These are phyloP conservation scores for Entomortierella beljakovae DNA, from an alignment of 192 early-diverging fungal genomes.

Conservation along the genomic window DNA sequence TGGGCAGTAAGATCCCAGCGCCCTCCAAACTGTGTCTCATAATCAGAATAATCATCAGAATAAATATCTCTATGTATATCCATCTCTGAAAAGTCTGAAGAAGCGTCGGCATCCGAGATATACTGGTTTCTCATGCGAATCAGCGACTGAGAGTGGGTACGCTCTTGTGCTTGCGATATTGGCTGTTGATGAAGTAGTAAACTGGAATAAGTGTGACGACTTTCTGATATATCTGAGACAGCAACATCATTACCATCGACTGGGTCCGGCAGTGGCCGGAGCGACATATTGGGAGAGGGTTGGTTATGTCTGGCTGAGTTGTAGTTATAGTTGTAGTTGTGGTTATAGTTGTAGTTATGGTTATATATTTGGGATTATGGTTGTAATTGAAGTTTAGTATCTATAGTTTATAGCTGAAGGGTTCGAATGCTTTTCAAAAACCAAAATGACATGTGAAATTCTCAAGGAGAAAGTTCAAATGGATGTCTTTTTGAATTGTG, in stretches of 20 bases:
- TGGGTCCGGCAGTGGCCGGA: neutral
- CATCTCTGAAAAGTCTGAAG: conserved; percentile 31
- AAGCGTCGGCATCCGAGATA: conserved; percentile 30
- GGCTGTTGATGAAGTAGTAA: neutral
- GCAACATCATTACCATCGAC: neutral
- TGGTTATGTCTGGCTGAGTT: neutral
- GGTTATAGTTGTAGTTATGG: too few species aligned
- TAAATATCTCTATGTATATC: conserved; percentile 6
- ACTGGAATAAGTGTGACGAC: neutral
- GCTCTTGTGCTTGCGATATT: neutral
- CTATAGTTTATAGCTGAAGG: too few species aligned
- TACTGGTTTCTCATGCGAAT: neutral
- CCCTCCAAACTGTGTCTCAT: conserved; percentile 19
- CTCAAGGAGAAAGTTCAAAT: too few species aligned
- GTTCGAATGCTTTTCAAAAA: too few species aligned
- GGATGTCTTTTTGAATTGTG: too few species aligned
- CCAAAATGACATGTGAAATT: too few species aligned
- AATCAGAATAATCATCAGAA: conserved; percentile 20
- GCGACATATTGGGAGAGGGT: neutral
- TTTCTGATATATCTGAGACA: neutral
- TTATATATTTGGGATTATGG: too few species aligned
- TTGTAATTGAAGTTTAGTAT: too few species aligned
- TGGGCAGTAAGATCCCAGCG: conserved; percentile 45
- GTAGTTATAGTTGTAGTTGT: too few species aligned
- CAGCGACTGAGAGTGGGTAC: neutral